Percentiles rank a stretch among this genome's conserved stretches.
Evolutionary conservation across 2,329 filamentous ascomycete species (phyloP).

Genomic region (Elsinoe arachidis): DNA sequence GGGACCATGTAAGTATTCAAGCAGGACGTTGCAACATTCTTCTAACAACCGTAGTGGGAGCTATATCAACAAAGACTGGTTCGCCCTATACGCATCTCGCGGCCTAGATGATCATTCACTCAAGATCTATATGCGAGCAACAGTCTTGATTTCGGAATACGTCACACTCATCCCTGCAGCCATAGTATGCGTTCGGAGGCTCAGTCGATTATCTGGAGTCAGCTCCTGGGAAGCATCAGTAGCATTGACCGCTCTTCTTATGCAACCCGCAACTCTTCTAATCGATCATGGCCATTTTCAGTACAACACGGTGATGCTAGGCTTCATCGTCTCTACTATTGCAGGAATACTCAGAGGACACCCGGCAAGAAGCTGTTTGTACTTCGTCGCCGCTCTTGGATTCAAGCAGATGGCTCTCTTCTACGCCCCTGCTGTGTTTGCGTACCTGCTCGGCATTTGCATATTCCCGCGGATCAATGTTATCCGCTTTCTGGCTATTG

Average conservation of each 20-base stretch:
- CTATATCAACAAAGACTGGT: constrained; percentile 75
- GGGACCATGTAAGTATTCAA: constrained; percentile 58
- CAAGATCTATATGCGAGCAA: constrained; percentile 93
- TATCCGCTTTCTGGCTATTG: constrained; percentile 63
- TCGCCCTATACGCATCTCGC: constrained; percentile 72
- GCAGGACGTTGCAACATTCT: neutral
- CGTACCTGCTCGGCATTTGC: constrained; percentile 80
- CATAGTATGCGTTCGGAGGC: constrained; percentile 76
- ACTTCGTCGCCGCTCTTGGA: constrained; percentile 86
- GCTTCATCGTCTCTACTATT: constrained; percentile 75
- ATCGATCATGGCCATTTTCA: constrained; percentile 96
- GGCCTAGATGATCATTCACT: constrained; percentile 69
- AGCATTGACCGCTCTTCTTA: constrained; percentile 77
- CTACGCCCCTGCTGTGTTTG: constrained; percentile 87
- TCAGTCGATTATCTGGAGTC: constrained; percentile 65
- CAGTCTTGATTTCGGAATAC: constrained; percentile 85
- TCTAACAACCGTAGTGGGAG: constrained; percentile 48
- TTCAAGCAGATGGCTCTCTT: constrained; percentile 99
- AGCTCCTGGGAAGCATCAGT: constrained; percentile 75
- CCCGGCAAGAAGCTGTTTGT: constrained; percentile 79
- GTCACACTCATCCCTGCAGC: constrained; percentile 78
- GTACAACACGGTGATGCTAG: constrained; percentile 98
- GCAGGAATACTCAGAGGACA: constrained; percentile 81
- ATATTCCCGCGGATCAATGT: constrained; percentile 64
- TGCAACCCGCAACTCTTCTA: constrained; percentile 84